Conservation (phyloP, 129 eudicot genomes). For the Flaveria brownii region DNA sequence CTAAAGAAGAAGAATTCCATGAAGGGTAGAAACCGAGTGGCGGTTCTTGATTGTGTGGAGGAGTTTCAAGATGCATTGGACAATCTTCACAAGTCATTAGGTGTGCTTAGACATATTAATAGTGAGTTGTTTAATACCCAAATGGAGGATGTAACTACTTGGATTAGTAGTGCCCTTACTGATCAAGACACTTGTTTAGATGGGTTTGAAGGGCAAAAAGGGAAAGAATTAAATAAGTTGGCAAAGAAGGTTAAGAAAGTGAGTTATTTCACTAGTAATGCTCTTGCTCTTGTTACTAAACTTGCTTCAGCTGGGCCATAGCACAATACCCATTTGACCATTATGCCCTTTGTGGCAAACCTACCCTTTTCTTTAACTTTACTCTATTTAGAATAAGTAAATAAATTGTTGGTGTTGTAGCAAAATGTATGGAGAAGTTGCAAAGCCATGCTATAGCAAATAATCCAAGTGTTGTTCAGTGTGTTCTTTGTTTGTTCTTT, state of each 20-base stretch:
- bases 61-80: constrained; percentile 61
- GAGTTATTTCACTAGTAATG: constrained; percentile 73
- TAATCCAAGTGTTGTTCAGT: not conserved
- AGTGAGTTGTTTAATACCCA: constrained; percentile 42
- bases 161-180: constrained; percentile 87
- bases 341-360: constrained; percentile 22
- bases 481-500: not conserved
- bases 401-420: constrained; percentile 19
- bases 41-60: constrained; percentile 70
- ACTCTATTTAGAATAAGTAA: constrained; percentile 8
- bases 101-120: constrained; percentile 59
- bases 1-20: constrained; percentile 26
- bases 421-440: constrained; percentile 10
- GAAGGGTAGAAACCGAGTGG: constrained; percentile 47
- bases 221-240: constrained; percentile 36
- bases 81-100: constrained; percentile 61
- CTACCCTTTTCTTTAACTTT: not conserved
- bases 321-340: constrained; percentile 14
- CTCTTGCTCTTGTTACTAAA: constrained; percentile 75
- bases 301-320: constrained; percentile 73
- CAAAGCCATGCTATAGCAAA: constrained; percentile 22
- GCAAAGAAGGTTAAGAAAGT: constrained; percentile 49
- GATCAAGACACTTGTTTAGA: constrained; percentile 84
- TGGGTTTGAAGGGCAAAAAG: constrained; percentile 59
- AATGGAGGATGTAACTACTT: constrained; percentile 75